Evolutionary conservation across 352 stramenopile genomes (phyloP), one percentile per base, ranked within the genome.

Genomic region (Phytophthora sojae): DNA sequence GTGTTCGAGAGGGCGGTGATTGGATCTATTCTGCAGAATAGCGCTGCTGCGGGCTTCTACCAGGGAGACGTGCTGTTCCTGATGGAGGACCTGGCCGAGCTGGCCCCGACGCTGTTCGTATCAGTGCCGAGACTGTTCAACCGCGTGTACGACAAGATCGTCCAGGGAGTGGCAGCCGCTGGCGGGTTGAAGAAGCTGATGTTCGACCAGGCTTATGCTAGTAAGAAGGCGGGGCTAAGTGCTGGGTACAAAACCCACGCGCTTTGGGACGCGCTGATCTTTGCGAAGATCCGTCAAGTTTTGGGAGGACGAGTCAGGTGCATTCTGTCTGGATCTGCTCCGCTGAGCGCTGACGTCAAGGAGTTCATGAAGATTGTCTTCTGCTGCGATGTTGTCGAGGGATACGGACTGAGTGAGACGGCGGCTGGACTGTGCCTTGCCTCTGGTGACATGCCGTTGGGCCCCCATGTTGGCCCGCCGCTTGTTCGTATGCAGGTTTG

Each of bases 101-200:
- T 98, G 64, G 80, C 87, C 45, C 97, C 97, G 0, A 99, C 97
- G 19, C 66, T 98, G 0, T 97, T 99, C 69, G 82, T 94, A 11
- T 95, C 90, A 0, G 97, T 99, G 42, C 98, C 98, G 1, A 90
- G 98, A 21, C 86, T 99, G 19, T 88, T 99, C 59, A 99, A 99
- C 73, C 97, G 97, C 69, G 96, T 99, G 58, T 94, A 99, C 80
- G 96, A 99, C 88, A 99, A 98, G 77, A 93, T 98, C 69, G 83
- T 83, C n/a, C 80, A 91, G 47, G 85, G 83, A 7, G 91, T 97
- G 8, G 81, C 71, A 14, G 65, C 77, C 30, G 80, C 84, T 0
- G 79, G 81, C 21, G 80, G 71, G 3, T n/a, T 94, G 25, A 91
- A 91, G 74, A 90, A 90, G 63, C 55, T 85, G 17, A 79, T 96